These are phyloP conservation scores for Colletotrichum sidae DNA, from an alignment of 2,329 filamentous ascomycete genomes.

Conservation along the genomic window DNA sequence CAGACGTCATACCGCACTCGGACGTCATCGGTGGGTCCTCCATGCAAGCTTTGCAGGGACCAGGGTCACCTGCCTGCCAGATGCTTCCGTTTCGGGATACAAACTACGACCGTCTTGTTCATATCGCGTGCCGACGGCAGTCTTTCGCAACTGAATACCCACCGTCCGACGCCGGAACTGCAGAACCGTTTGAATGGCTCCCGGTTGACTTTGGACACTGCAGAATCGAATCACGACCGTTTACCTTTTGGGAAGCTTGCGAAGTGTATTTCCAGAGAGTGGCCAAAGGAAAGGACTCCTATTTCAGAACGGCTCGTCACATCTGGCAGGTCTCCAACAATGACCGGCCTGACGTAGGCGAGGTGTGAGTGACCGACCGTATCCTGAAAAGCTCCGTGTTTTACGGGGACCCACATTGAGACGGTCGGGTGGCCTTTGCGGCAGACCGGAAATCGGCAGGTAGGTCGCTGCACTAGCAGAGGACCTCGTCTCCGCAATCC, in stretches of 20 bases:
- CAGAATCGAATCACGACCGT: not conserved
- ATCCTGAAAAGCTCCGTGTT: constrained; percentile 27
- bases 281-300: not conserved
- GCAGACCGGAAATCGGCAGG: constrained; percentile 29
- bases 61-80: constrained; percentile 14
- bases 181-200: no score
- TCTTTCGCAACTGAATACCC: not conserved
- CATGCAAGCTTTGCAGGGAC: constrained; percentile 29
- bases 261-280: no score
- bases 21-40: constrained; percentile 35
- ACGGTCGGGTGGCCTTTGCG: constrained; percentile 22
- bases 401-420: constrained; percentile 26
- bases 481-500: constrained; percentile 13
- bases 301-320: not conserved
- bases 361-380: constrained; percentile 3
- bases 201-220: not conserved
- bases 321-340: no score
- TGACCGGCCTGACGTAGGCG: no score
- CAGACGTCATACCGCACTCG: constrained; percentile 35
- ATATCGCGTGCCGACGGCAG: constrained; percentile 11
- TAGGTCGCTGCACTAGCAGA: constrained; percentile 22
- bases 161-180: not conserved
- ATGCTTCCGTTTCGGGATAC: constrained; percentile 31
- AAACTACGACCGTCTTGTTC: constrained; percentile 3
- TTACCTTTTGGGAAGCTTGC: no score